These are phyloP conservation scores for Xylaria sp. DNA, from an alignment of 2,329 filamentous ascomycete species.

Conservation along the genomic window DNA sequence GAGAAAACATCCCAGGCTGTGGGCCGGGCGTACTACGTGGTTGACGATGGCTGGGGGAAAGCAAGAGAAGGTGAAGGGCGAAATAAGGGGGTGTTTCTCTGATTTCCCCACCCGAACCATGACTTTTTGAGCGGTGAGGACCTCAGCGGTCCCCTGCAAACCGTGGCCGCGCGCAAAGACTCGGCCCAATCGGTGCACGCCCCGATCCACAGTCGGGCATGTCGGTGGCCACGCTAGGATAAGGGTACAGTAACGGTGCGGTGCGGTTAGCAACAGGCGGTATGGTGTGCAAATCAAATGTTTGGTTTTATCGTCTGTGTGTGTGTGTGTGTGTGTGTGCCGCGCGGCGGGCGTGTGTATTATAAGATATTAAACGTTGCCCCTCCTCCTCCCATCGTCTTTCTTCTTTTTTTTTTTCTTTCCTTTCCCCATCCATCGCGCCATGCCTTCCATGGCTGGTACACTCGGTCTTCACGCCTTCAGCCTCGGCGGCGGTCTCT, in stretches of 20 bases:
- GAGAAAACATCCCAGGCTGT: not conserved
- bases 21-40: slow-evolving; percentile 32
- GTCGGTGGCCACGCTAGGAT: slow-evolving; percentile 23
- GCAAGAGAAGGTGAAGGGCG: slow-evolving; percentile 1
- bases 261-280: not conserved
- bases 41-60: slow-evolving; percentile 37
- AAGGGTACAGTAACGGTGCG: not conserved
- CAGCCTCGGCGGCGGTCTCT: slow-evolving; percentile 20
- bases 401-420: not conserved
- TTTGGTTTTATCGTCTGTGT: not conserved
- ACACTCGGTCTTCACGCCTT: slow-evolving; percentile 22
- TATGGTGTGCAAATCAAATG: slow-evolving; percentile 4
- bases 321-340: not conserved
- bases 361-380: slow-evolving; percentile 20
- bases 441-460: slow-evolving; percentile 40
- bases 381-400: not conserved
- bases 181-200: slow-evolving; percentile 29
- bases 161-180: slow-evolving; percentile 13
- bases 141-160: slow-evolving; percentile 21
- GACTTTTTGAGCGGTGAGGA: slow-evolving; percentile 22
- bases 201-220: slow-evolving; percentile 29
- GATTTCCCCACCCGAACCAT: slow-evolving; percentile 24
- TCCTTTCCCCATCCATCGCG: slow-evolving; percentile 13
- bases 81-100: slow-evolving; percentile 1
- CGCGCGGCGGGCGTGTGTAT: not conserved